A percentile compares a stretch with the other conserved stretches of the same genome.
phyloP scores from a whole-genome alignment of 116 monocot genomes.

The Papilionanthe hybrid region DNA sequence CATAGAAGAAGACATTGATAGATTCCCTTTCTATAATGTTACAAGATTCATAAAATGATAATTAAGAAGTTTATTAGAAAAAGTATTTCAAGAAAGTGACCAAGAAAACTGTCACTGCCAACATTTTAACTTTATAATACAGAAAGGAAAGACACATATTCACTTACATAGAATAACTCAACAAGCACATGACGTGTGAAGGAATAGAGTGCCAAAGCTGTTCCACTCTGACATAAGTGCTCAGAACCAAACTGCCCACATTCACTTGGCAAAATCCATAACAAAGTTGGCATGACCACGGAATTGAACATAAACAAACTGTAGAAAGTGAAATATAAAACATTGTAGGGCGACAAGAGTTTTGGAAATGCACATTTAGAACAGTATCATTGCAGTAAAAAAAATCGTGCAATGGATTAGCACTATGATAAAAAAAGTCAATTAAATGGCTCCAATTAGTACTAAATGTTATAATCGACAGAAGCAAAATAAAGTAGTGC shows the following conservation, averaged over 20 bases:
- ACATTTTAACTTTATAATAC: neutral
- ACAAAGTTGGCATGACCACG: constrained; percentile 62
- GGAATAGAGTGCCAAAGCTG: constrained; percentile 48
- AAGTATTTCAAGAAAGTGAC: neutral
- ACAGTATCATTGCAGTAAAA: neutral
- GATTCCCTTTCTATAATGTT: neutral
- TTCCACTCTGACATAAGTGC: constrained; percentile 29
- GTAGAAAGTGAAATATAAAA: constrained; percentile 18
- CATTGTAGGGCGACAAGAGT: neutral
- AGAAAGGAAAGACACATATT: neutral
- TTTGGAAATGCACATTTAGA: neutral
- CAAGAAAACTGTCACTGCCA: neutral
- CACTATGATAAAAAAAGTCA: neutral
- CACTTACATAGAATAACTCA: constrained; percentile 86
- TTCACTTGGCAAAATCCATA: constrained; percentile 77
- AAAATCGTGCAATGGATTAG: neutral
- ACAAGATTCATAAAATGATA: neutral
- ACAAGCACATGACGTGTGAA: constrained; percentile 54
- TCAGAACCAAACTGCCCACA: constrained; percentile 27
- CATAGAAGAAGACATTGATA: neutral
- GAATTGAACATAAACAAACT: constrained; percentile 76
- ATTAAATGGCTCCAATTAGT: neutral
- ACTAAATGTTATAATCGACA: too few species aligned
- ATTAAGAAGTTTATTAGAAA: neutral
- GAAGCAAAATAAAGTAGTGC: neutral